Evolutionary conservation across 148 eudicot species (phyloP).

Genomic region (Beta vulgaris): DNA sequence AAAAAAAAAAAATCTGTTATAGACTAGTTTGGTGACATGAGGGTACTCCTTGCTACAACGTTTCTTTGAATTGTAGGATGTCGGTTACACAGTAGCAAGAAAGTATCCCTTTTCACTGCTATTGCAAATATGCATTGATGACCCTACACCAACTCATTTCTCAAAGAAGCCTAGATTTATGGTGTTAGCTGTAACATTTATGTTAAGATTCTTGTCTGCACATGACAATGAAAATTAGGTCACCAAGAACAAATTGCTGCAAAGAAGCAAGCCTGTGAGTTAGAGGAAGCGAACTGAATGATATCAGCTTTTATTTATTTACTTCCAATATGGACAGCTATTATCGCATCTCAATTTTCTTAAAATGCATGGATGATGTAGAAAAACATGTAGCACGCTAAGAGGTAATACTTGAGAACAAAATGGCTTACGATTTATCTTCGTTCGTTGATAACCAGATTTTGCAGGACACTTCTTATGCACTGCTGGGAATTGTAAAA

Average conservation of each 20-base stretch:
- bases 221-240: too few species aligned
- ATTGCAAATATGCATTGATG: neutral
- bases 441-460: conserved; percentile 82
- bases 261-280: neutral
- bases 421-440: conserved; percentile 66
- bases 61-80: neutral
- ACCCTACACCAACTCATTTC: neutral
- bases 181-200: neutral
- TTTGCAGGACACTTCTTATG: conserved; percentile 83
- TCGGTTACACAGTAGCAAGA: too few species aligned
- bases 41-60: neutral
- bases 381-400: conserved; percentile 6
- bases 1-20: too few species aligned
- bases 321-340: neutral
- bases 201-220: neutral
- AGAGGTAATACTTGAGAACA: conserved; percentile 9
- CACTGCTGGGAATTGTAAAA: conserved; percentile 73
- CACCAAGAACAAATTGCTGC: too few species aligned
- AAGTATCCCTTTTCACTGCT: too few species aligned
- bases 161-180: neutral
- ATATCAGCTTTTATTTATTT: neutral
- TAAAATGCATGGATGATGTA: neutral
- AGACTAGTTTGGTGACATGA: neutral
- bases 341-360: neutral
- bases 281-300: neutral